Evolutionary conservation across 163 green algal genomes (phyloP), one percentile per base, ranked within the genome.

Genomic region (Smithsoniella earleae): DNA sequence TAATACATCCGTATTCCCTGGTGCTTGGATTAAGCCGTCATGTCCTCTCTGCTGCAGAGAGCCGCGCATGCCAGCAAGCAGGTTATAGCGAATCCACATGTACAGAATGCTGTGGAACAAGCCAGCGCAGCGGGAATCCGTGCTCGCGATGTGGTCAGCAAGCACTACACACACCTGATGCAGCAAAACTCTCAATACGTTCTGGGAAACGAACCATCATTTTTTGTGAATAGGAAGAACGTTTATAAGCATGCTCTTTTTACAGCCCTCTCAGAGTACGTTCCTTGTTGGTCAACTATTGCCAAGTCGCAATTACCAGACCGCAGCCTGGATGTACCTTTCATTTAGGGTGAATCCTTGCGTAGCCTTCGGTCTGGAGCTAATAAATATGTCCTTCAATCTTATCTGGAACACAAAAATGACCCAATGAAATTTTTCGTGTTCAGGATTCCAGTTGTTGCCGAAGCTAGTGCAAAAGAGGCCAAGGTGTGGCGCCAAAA

Each of bases 181-280:
- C 4, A 34, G 33, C 6, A 66, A 3, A 66, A 66, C 55, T 34
- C 20, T 25, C 30, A 66, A 31, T 66, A 43, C 33, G 22, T 66
- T 3, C 30, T 66, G 5, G 55, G 55, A 34, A 66, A 37, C 55
- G 30, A 16, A 3, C 55, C 55, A 10, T 3, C 20, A 3, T 66
- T 66, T 8, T 66, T 43, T 37, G 55, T 66, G 30, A 66, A 30
- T 25, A 66, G 22, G 22, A 13, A 66, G n/a, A 66, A 66, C 33
- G 2, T 66, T n/a, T 10, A 34, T 16, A 66, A 43, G 13, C 20
- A 38, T 31, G 55, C 22, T n/a, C 3, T 66, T 10, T 66, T 43
- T 34, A 66, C 55, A 3, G 33, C 55, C 4, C 25, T 66, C 5
- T 28, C 55, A 31, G 55, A 66, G 55, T 66, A 37, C 55, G 55